Base-by-base conservation (phyloP, 1,284 basidiomycete genomes). In the Leccinum fuscescens region DNA sequence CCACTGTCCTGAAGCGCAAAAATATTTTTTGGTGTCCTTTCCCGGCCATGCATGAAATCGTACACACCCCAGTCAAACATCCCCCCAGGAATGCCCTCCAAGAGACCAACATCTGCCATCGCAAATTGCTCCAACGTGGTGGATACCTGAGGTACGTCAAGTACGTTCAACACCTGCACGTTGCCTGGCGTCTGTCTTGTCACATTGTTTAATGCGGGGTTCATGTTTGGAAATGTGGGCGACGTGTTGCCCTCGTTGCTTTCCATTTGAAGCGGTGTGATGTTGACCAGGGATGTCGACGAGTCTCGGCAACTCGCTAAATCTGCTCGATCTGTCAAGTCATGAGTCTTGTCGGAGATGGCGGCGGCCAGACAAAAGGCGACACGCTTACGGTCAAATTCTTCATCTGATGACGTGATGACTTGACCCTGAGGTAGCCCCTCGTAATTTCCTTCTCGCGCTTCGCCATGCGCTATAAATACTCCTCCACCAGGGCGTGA, bases 1-100 rank as follows among this genome's bases (percentile, higher is more conserved):
- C 89, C 89, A 92, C 78, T 90, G 88, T 46, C 84, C 89, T 91
- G 63, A 58, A 48, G 50, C 54, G 39, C 37, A 57, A 46, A 39
- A 62, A 57, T 50, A 17, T 44, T 20, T 49, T 58, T 59, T 42
- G 48, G 44, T 33, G 11, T 52, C 22, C 17, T 53, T 14, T 57
- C 29, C 15, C 33, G 14, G 64, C 44, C 22, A 57, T 56, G 60
- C 54, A 52, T 54, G 7, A 58, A 57, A 60, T 33, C 5, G 48
- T 20, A 81, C 86, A 70, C 65, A 90, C 89, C 83, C 90, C 90
- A 95, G 74, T 94, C 90, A 76, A 93, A 93, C 83, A 92, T 92
- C 24, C 84, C 83, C n/a, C 86, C 86, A 14, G 93, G 93, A 53
- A 94, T 83, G 1, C 89, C 88, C 66, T 93, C 90, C 69, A 95